A percentile compares a stretch with the other conserved stretches of the same genome.
These are phyloP conservation scores for Starmerella powellii DNA, from an alignment of 805 yeast genomes.

Conservation along the genomic window DNA sequence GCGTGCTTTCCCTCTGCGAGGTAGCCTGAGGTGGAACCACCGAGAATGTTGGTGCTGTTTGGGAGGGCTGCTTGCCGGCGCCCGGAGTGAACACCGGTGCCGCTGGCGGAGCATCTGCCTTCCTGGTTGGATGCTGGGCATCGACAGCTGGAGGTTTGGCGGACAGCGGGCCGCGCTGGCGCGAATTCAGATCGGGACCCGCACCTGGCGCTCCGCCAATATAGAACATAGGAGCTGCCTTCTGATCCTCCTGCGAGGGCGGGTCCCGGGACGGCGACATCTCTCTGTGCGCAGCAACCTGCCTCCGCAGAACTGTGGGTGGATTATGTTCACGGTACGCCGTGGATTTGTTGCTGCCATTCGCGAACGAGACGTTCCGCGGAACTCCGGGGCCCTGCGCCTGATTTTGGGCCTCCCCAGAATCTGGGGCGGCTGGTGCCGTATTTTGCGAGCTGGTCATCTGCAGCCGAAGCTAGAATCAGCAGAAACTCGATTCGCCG, in stretches of 20 bases:
- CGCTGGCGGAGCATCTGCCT: too few relatives aligned
- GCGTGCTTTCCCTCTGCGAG: too few relatives aligned
- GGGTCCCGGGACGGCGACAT: constrained; percentile 7
- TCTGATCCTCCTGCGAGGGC: not conserved
- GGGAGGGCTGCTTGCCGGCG: too few relatives aligned
- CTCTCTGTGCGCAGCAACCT: constrained; percentile 21
- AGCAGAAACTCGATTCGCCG: too few relatives aligned
- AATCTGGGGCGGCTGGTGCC: not conserved
- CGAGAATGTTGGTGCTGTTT: too few relatives aligned
- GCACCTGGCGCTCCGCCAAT: not conserved
- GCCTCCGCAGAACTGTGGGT: constrained; percentile 22
- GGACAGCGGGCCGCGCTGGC: not conserved
- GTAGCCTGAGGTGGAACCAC: too few relatives aligned
- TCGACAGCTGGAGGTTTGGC: too few relatives aligned
- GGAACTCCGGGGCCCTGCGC: constrained; percentile 1
- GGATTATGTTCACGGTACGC: constrained; percentile 26
- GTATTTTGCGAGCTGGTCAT: not conserved
- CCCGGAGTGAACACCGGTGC: too few relatives aligned
- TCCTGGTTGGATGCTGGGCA: too few relatives aligned
- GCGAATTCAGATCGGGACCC: not conserved
- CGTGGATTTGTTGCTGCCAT: constrained; percentile 16
- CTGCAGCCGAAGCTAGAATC: not conserved
- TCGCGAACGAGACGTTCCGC: constrained; percentile 21
- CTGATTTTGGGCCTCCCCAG: not conserved
- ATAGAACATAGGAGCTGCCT: not conserved